These are phyloP conservation scores for Pleurotus cornucopiae DNA, from an alignment of 768 basidiomycete genomes.

Conservation along the genomic window DNA sequence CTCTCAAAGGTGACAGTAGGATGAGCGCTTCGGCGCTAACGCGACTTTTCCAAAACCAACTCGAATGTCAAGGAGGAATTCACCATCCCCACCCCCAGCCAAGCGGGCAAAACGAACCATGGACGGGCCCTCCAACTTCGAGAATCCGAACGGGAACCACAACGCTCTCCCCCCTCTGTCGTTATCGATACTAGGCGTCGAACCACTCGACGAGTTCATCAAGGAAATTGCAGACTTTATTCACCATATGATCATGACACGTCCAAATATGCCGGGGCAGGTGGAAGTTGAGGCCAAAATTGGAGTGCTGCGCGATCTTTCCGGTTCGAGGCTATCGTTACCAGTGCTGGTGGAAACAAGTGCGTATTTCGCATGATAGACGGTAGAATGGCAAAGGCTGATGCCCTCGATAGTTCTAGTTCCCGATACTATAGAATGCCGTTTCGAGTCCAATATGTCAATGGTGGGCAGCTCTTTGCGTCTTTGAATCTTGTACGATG, in stretches of 20 bases:
- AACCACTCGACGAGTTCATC: constrained; percentile 92
- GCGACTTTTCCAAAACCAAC: neutral
- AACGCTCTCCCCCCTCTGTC: constrained; percentile 57
- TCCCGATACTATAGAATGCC: constrained; percentile 56
- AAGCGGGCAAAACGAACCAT: constrained; percentile 21
- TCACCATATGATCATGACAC: constrained; percentile 60
- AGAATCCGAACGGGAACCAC: constrained; percentile 21
- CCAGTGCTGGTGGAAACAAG: constrained; percentile 85
- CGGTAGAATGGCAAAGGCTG: constrained; percentile 7
- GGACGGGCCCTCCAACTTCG: constrained; percentile 5
- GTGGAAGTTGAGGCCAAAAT: constrained; percentile 93
- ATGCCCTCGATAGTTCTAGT: constrained; percentile 50
- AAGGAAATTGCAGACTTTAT: constrained; percentile 89
- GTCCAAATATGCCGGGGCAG: constrained; percentile 47
- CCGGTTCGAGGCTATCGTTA: constrained; percentile 55
- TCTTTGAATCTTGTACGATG: constrained; percentile 5
- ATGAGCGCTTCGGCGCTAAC: too few species aligned
- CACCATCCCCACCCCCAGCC: constrained; percentile 21
- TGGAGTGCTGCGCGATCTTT: constrained; percentile 62
- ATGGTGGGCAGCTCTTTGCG: constrained; percentile 44
- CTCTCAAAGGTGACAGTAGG: too few species aligned
- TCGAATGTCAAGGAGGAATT: constrained; percentile 5
- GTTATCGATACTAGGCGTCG: constrained; percentile 80
- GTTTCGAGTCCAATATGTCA: constrained; percentile 94
- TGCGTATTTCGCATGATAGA: constrained; percentile 33